Evolutionary conservation across 2,329 filamentous ascomycete genomes (phyloP).

Genomic region (Sclerotiophoma versabilis): DNA sequence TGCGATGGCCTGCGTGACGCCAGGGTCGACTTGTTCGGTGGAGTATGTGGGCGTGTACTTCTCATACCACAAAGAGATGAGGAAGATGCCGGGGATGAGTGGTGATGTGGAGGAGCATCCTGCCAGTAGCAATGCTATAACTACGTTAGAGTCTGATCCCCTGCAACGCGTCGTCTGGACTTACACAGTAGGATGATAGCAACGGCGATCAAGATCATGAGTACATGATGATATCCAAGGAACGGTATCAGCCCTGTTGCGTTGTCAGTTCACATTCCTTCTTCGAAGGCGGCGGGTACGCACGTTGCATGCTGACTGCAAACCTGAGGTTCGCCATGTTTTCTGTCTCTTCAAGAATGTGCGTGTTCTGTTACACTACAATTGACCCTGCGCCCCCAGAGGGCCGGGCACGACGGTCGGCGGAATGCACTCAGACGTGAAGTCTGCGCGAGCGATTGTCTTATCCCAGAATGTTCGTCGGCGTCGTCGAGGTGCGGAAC

Average conservation of each 20-base stretch:
- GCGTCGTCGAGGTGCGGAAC: slow-evolving; percentile 26
- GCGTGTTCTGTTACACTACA: slow-evolving; percentile 29
- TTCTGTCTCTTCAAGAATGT: slow-evolving; percentile 35
- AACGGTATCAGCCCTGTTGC: slow-evolving; percentile 64
- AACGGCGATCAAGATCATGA: slow-evolving; percentile 96
- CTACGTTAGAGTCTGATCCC: slow-evolving; percentile 30
- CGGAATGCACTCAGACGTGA: slow-evolving; percentile 43
- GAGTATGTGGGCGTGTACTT: slow-evolving; percentile 82
- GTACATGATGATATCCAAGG: slow-evolving; percentile 79
- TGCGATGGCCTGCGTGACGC: slow-evolving; percentile 81
- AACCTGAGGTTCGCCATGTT: slow-evolving; percentile 59
- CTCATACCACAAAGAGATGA: slow-evolving; percentile 97
- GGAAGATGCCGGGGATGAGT: slow-evolving; percentile 92
- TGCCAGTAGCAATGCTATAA: slow-evolving; percentile 82
- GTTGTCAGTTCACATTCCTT: slow-evolving; percentile 34
- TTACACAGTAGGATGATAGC: slow-evolving; percentile 94
- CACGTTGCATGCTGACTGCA: slow-evolving; percentile 60
- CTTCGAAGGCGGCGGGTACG: slow-evolving; percentile 22
- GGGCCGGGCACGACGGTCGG: slow-evolving; percentile 47
- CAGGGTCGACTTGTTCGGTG: slow-evolving; percentile 89
- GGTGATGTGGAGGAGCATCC: slow-evolving; percentile 97
- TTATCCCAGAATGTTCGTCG: slow-evolving; percentile 27
- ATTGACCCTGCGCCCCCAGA: slow-evolving; percentile 51
- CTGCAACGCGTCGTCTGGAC: slow-evolving; percentile 48
- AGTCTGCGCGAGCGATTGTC: slow-evolving; percentile 30